Conservation (phyloP, 2,329 filamentous ascomycete species). For the Aspergillus chevalieri region DNA sequence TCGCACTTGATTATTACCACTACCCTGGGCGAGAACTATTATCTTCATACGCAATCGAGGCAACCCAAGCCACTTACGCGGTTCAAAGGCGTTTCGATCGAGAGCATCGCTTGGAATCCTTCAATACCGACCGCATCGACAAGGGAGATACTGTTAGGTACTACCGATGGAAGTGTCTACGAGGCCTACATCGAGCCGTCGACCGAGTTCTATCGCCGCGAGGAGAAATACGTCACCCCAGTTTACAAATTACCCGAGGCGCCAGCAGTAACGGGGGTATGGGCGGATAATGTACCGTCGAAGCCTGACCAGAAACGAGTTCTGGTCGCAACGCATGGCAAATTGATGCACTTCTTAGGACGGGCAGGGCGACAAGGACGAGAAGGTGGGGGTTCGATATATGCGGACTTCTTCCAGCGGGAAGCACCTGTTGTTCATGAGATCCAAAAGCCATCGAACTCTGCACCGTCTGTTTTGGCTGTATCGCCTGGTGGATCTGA, state of each 20-base stretch:
- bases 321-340: constrained; percentile 70
- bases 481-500: constrained; percentile 70
- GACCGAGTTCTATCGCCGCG: constrained; percentile 88
- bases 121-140: constrained; percentile 89
- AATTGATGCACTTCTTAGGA: constrained; percentile 74
- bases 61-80: constrained; percentile 76
- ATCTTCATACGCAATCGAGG: constrained; percentile 90
- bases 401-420: constrained; percentile 78
- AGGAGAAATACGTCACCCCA: constrained; percentile 83
- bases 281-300: constrained; percentile 68
- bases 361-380: constrained; percentile 64
- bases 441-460: constrained; percentile 53
- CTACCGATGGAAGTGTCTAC: constrained; percentile 90
- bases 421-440: constrained; percentile 76
- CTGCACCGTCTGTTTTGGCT: constrained; percentile 61
- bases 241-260: constrained; percentile 79
- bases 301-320: constrained; percentile 68
- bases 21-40: constrained; percentile 90
- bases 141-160: constrained; percentile 84
- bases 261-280: constrained; percentile 70
- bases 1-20: constrained; percentile 92
- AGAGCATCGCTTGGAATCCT: constrained; percentile 91
- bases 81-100: constrained; percentile 78
- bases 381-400: constrained; percentile 79
- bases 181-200: constrained; percentile 92